Evolutionary conservation across 495 filamentous ascomycete genomes (phyloP).

Genomic region (Xylaria scruposa): DNA sequence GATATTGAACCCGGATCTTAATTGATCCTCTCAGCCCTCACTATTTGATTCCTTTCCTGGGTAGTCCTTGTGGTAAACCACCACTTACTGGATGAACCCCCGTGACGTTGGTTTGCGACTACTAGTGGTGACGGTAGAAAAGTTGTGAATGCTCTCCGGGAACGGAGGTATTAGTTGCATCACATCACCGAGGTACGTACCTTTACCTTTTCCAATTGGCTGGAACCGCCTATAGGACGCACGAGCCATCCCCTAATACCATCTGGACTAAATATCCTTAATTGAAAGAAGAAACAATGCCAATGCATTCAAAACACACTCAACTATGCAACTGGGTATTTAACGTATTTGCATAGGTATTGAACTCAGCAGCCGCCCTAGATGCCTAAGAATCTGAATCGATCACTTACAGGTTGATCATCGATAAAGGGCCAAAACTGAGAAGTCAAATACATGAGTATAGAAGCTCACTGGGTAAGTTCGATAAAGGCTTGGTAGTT

Average conservation of each 20-base stretch:
- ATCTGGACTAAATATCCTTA: too few species aligned
- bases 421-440: not conserved
- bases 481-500: not conserved
- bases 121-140: not conserved
- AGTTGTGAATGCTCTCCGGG: slow-evolving; percentile 20
- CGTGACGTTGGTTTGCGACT: not conserved
- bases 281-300: not conserved
- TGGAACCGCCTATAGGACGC: not conserved
- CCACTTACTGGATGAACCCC: not conserved
- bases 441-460: not conserved
- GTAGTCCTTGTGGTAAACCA: not conserved
- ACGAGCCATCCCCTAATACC: not conserved
- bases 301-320: not conserved
- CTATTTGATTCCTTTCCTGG: not conserved
- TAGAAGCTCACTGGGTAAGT: not conserved
- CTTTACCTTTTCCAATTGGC: not conserved
- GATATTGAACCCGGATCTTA: not conserved
- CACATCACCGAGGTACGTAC: not conserved
- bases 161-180: slow-evolving; percentile 21
- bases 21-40: not conserved
- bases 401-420: not conserved
- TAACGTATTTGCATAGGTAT: not conserved
- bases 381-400: too few species aligned
- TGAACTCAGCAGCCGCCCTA: not conserved
- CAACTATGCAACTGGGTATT: not conserved